These are phyloP conservation scores for Fermentozyma sake DNA, from an alignment of 1,139 yeast species.

Conservation along the genomic window DNA sequence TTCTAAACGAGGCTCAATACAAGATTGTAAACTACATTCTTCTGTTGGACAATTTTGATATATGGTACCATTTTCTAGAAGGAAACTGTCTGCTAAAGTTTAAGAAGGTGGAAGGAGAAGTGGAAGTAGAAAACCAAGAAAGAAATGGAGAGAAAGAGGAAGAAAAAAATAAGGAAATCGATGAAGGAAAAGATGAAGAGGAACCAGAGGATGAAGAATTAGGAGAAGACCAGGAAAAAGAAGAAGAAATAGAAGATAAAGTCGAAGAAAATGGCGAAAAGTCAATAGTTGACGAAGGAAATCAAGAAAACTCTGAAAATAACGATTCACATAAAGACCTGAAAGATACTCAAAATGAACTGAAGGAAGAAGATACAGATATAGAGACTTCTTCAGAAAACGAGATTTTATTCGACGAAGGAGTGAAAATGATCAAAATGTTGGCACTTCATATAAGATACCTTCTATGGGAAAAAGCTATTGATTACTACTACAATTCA, in stretches of 20 bases:
- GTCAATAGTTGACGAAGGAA: constrained; percentile 7
- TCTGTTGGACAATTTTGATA: constrained; percentile 21
- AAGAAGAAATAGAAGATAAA: constrained; percentile 1
- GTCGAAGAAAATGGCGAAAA: constrained; percentile 8
- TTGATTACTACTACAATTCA: constrained; percentile 45
- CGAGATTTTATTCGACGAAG: constrained; percentile 43
- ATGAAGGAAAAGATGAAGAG: constrained; percentile 8
- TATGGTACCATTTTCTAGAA: constrained; percentile 53
- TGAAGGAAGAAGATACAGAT: constrained; percentile 4
- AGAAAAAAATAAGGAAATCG: constrained; percentile 3
- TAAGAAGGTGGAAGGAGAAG: constrained; percentile 6
- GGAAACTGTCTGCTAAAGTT: constrained; percentile 46
- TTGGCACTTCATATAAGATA: constrained; percentile 64
- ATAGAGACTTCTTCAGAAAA: too few relatives aligned
- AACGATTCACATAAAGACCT: constrained; percentile 4
- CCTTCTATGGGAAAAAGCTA: constrained; percentile 70
- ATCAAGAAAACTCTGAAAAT: constrained; percentile 9
- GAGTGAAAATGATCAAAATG: constrained; percentile 43
- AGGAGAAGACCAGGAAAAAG: constrained; percentile 1
- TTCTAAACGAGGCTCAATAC: constrained; percentile 59
- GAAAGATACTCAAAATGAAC: background rate
- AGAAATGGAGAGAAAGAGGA: constrained; percentile 1
- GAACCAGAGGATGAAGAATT: constrained; percentile 5
- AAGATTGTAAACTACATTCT: constrained; percentile 46
- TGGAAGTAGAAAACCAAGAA: constrained; percentile 4